Percentiles rank a stretch among this genome's conserved stretches.
Evolutionary conservation across 2,329 filamentous ascomycete species (phyloP).

Genomic region (Penicillium sp.): DNA sequence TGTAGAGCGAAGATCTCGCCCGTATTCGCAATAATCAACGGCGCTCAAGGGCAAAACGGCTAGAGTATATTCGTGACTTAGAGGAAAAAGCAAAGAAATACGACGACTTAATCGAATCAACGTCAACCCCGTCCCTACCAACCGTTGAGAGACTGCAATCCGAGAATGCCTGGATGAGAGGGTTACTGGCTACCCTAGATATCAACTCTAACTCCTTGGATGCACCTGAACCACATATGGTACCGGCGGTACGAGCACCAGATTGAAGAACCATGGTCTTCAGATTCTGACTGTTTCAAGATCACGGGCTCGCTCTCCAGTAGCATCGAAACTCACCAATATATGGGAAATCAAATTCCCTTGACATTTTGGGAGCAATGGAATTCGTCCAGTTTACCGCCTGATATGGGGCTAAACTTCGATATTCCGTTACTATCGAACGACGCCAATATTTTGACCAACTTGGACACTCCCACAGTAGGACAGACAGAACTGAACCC

Average conservation of each 20-base stretch:
- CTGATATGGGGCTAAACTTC: not conserved
- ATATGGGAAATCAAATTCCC: not conserved
- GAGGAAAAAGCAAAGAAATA: slow-evolving; percentile 11
- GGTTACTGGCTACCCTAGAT: not conserved
- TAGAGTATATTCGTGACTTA: slow-evolving; percentile 8
- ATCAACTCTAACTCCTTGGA: not conserved
- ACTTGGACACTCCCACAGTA: not conserved
- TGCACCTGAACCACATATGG: not conserved
- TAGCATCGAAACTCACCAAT: not conserved
- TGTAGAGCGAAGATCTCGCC: slow-evolving; percentile 8
- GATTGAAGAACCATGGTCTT: not conserved
- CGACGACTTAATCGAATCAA: not conserved
- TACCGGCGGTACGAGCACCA: not conserved
- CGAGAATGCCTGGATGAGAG: slow-evolving; percentile 7
- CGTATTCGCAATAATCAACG: slow-evolving; percentile 9
- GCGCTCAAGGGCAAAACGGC: slow-evolving; percentile 5
- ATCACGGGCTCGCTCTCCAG: not conserved
- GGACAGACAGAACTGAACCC: not conserved
- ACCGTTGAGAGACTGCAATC: slow-evolving; percentile 1
- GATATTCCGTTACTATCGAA: not conserved
- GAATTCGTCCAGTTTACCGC: not conserved
- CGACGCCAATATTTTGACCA: not conserved
- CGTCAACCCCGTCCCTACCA: not conserved
- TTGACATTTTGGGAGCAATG: not conserved
- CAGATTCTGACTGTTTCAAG: not conserved